phyloP scores from a whole-genome alignment of 495 filamentous ascomycete species.

The Lasiosphaeria hispida region DNA sequence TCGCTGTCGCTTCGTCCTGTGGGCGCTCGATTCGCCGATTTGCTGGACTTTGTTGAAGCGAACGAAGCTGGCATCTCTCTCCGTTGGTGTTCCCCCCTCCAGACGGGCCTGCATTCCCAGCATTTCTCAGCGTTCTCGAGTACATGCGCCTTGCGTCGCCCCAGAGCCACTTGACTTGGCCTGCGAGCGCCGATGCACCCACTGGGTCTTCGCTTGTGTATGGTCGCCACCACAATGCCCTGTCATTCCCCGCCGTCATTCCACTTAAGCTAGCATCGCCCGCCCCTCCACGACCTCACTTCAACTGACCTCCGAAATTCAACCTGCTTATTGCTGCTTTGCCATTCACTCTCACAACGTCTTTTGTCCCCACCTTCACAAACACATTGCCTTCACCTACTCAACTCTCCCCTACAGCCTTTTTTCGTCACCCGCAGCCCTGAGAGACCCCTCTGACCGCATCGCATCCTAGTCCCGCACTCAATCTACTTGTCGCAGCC shows the following conservation, averaged over 20 bases:
- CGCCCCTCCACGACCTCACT: constrained; percentile 37
- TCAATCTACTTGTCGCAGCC: constrained; percentile 23
- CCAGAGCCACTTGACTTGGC: constrained; percentile 31
- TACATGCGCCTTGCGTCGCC: constrained; percentile 26
- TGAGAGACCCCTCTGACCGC: constrained; percentile 16
- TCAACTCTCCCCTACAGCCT: neutral
- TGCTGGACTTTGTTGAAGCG: too few species aligned
- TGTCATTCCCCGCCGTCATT: constrained; percentile 40
- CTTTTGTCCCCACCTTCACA: neutral
- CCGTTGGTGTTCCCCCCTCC: too few species aligned
- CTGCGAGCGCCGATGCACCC: constrained; percentile 29
- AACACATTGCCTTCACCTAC: neutral
- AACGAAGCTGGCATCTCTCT: too few species aligned
- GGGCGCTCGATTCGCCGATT: too few species aligned
- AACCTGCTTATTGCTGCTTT: constrained; percentile 13
- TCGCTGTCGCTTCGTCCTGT: neutral
- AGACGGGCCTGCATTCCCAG: too few species aligned
- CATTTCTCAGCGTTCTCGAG: constrained; percentile 14
- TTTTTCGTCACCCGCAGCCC: constrained; percentile 5
- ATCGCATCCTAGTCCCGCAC: constrained; percentile 9
- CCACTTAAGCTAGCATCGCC: constrained; percentile 35
- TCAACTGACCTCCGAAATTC: constrained; percentile 26
- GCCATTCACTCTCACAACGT: constrained; percentile 11
- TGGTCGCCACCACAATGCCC: constrained; percentile 36
- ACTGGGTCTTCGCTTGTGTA: constrained; percentile 30